A percentile compares a stretch with the other conserved stretches of the same genome.
These are phyloP conservation scores for Stagonosporopsis rhizophila DNA, from an alignment of 2,329 filamentous ascomycete species.

Conservation along the genomic window DNA sequence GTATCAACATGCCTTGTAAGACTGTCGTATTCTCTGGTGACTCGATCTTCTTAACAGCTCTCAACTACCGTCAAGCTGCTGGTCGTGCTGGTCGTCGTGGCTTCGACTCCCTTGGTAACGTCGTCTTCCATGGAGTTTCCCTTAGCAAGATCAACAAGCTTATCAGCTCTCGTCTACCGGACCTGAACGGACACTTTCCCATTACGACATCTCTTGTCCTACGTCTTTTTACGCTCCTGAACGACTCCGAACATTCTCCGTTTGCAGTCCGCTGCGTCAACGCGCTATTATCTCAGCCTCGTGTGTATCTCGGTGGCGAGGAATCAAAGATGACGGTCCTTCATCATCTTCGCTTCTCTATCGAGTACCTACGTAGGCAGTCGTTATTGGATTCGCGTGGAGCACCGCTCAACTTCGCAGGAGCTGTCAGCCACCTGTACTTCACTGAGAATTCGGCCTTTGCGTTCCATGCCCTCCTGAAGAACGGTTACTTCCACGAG, in stretches of 20 bases:
- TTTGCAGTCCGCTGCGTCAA: slow-evolving; percentile 70
- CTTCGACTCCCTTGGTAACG: slow-evolving; percentile 81
- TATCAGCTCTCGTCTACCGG: slow-evolving; percentile 75
- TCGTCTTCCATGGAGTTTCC: slow-evolving; percentile 75
- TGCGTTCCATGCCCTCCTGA: slow-evolving; percentile 77
- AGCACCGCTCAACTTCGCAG: slow-evolving; percentile 74
- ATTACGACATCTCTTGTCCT: slow-evolving; percentile 76
- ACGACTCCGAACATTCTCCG: slow-evolving; percentile 68
- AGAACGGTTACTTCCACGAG: slow-evolving; percentile 71
- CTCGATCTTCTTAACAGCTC: slow-evolving; percentile 73
- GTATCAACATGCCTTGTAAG: slow-evolving; percentile 77
- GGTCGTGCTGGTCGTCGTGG: slow-evolving; percentile 81
- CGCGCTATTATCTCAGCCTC: slow-evolving; percentile 72
- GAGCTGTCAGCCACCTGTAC: slow-evolving; percentile 74
- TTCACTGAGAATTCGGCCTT: slow-evolving; percentile 78
- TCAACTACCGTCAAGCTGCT: slow-evolving; percentile 79
- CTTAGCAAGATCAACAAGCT: slow-evolving; percentile 69
- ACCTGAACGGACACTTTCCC: slow-evolving; percentile 79
- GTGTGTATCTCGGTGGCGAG: slow-evolving; percentile 73
- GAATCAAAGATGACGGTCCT: slow-evolving; percentile 72
- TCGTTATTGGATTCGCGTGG: slow-evolving; percentile 68
- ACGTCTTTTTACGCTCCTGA: slow-evolving; percentile 70
- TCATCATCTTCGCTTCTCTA: slow-evolving; percentile 80
- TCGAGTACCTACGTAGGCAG: slow-evolving; percentile 77
- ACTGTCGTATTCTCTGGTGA: slow-evolving; percentile 80